Conservation (phyloP, 2,329 filamentous ascomycete genomes). For the Colletotrichum lindemuthianum region DNA sequence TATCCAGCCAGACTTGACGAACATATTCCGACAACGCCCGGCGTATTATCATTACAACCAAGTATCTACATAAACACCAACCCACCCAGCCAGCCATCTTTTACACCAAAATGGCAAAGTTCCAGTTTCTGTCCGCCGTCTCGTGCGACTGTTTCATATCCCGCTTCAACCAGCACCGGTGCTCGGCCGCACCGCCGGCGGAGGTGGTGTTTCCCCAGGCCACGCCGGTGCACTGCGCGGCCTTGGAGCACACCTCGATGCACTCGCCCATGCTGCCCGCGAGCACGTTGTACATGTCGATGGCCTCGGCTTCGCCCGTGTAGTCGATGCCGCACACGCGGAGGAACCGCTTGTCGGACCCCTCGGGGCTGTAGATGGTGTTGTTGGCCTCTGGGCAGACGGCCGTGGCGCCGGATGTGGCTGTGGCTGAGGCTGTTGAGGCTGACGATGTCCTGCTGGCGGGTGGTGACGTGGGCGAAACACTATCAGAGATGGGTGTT, state of each 20-base stretch:
- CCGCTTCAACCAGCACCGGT: conserved; percentile 57
- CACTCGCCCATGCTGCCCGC: conserved; percentile 54
- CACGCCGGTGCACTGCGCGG: conserved; percentile 51
- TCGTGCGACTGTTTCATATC: conserved; percentile 45
- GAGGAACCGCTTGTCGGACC: conserved; percentile 52
- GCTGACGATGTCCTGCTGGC: conserved; percentile 32
- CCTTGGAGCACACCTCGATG: conserved; percentile 55
- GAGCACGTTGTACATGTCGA: conserved; percentile 47
- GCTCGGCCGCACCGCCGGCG: conserved; percentile 48
- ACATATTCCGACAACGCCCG: not conserved
- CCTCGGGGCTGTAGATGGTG: conserved; percentile 54
- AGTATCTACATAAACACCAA: conserved; percentile 1
- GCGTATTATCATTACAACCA: conserved; percentile 15
- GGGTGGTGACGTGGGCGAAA: not conserved
- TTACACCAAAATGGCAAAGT: conserved; percentile 51
- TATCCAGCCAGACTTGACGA: not conserved
- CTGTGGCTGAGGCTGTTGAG: conserved; percentile 31
- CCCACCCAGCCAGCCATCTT: not conserved
- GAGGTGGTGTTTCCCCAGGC: conserved; percentile 56
- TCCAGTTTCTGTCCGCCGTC: conserved; percentile 49
- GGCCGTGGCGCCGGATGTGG: conserved; percentile 41
- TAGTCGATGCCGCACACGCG: conserved; percentile 59
- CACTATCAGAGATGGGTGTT: too few species aligned
- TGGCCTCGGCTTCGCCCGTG: conserved; percentile 46
- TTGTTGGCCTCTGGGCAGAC: conserved; percentile 56